Percentiles rank a stretch among this genome's conserved stretches.
These are phyloP conservation scores for Xylariaceae sp. DNA, from an alignment of 2,329 filamentous ascomycete species.

Conservation along the genomic window DNA sequence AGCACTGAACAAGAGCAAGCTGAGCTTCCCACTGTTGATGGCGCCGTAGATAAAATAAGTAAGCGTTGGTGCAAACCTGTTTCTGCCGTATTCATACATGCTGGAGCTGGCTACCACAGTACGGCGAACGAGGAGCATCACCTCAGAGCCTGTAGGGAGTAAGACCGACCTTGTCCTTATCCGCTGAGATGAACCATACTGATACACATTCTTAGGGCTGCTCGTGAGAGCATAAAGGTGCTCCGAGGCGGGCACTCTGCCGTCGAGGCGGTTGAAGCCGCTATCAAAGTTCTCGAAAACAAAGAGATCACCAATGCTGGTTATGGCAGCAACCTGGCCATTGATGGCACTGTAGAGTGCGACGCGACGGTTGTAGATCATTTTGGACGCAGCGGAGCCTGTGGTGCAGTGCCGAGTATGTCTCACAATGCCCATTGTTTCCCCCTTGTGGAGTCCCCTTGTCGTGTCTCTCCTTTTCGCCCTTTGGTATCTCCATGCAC, in stretches of 20 bases:
- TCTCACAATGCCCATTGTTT: constrained; percentile 18
- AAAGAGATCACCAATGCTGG: constrained; percentile 95
- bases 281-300: constrained; percentile 83
- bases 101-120: constrained; percentile 91
- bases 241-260: constrained; percentile 74
- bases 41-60: constrained; percentile 37
- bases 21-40: constrained; percentile 32
- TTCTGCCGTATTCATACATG: constrained; percentile 84
- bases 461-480: background rate
- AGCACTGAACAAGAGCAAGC: background rate
- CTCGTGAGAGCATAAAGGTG: constrained; percentile 75
- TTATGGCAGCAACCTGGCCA: constrained; percentile 88
- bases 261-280: constrained; percentile 83
- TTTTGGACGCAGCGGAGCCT: constrained; percentile 83
- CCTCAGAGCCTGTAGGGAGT: constrained; percentile 84
- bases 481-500: background rate
- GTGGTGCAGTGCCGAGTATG: constrained; percentile 84
- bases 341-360: constrained; percentile 87
- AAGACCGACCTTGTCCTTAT: constrained; percentile 35
- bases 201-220: constrained; percentile 55
- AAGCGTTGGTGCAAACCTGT: constrained; percentile 31
- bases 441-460: background rate
- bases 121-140: constrained; percentile 78
- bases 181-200: background rate
- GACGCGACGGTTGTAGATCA: constrained; percentile 94